Conservation (phyloP, 2,329 filamentous ascomycete species). For the Metarhizium rileyi region DNA sequence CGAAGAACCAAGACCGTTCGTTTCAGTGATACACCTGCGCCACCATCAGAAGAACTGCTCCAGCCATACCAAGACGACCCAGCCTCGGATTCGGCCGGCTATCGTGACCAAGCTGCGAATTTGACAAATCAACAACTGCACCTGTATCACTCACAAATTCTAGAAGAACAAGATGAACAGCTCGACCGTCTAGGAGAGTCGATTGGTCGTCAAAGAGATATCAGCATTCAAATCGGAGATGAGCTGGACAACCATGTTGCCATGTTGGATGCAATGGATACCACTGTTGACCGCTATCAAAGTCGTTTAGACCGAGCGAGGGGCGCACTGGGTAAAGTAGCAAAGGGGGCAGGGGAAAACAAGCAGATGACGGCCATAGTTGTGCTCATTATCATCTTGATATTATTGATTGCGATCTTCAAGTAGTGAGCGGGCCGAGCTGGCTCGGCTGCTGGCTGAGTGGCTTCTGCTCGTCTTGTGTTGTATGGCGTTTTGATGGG, state of each 20-base stretch:
- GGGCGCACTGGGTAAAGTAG: slow-evolving; percentile 60
- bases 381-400: slow-evolving; percentile 68
- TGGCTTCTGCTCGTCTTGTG: neutral
- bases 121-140: slow-evolving; percentile 82
- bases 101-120: slow-evolving; percentile 46
- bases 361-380: slow-evolving; percentile 80
- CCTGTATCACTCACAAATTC: slow-evolving; percentile 67
- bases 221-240: slow-evolving; percentile 92
- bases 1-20: slow-evolving; percentile 64
- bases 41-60: slow-evolving; percentile 34
- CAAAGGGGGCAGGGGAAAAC: slow-evolving; percentile 69
- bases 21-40: slow-evolving; percentile 59
- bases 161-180: slow-evolving; percentile 87
- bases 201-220: slow-evolving; percentile 80
- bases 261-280: slow-evolving; percentile 83
- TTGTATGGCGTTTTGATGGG: neutral
- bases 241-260: slow-evolving; percentile 86
- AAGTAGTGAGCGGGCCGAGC: slow-evolving; percentile 45
- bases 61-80: slow-evolving; percentile 63
- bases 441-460: neutral
- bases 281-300: slow-evolving; percentile 71
- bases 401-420: slow-evolving; percentile 72
- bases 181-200: slow-evolving; percentile 79
- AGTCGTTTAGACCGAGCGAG: slow-evolving; percentile 65
- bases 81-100: slow-evolving; percentile 37